Conservation (phyloP, 1,139 yeast species). For the Maudiozyma humilis region DNA sequence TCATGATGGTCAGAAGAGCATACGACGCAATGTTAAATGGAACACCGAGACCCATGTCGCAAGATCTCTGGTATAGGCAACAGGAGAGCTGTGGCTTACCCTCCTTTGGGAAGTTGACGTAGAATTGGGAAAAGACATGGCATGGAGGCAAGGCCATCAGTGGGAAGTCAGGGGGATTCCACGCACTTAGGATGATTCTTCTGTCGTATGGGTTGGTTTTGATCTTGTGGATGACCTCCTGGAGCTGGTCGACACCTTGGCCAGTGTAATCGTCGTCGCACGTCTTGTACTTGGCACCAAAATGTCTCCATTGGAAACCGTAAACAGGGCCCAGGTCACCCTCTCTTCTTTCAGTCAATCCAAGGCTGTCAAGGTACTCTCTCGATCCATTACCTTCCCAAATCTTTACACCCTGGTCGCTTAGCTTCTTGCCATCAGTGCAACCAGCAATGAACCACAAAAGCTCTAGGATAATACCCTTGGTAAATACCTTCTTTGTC, state of each 20-base stretch:
- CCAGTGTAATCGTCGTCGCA: slow-evolving; percentile 83
- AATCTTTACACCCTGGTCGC: slow-evolving; percentile 80
- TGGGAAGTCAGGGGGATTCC: slow-evolving; percentile 95
- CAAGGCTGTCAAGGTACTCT: slow-evolving; percentile 77
- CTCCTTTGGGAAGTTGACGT: slow-evolving; percentile 66
- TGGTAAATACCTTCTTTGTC: slow-evolving; percentile 84
- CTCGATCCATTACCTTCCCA: slow-evolving; percentile 99
- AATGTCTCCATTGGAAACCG: slow-evolving; percentile 99
- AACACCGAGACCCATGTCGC: slow-evolving; percentile 98
- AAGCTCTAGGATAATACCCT: slow-evolving; percentile 81
- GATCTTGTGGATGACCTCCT: slow-evolving; percentile 67
- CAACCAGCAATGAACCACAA: slow-evolving; percentile 89
- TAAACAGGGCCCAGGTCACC: slow-evolving; percentile 98
- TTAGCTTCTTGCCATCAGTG: slow-evolving; percentile 74
- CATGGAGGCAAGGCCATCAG: slow-evolving; percentile 98
- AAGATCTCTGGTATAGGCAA: slow-evolving; percentile 89
- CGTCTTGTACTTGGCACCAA: slow-evolving; percentile 83
- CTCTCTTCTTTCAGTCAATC: slow-evolving; percentile 70
- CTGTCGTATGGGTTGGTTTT: slow-evolving; percentile 89
- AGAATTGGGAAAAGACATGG: slow-evolving; percentile 92
- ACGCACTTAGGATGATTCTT: slow-evolving; percentile 87
- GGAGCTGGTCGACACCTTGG: slow-evolving; percentile 84
- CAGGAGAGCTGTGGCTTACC: slow-evolving; percentile 68
- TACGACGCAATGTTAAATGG: slow-evolving; percentile 97
- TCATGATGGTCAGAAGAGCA: slow-evolving; percentile 85